These are phyloP conservation scores for Eucalyptus viminalis DNA, from an alignment of 345 rosid species.

Conservation along the genomic window DNA sequence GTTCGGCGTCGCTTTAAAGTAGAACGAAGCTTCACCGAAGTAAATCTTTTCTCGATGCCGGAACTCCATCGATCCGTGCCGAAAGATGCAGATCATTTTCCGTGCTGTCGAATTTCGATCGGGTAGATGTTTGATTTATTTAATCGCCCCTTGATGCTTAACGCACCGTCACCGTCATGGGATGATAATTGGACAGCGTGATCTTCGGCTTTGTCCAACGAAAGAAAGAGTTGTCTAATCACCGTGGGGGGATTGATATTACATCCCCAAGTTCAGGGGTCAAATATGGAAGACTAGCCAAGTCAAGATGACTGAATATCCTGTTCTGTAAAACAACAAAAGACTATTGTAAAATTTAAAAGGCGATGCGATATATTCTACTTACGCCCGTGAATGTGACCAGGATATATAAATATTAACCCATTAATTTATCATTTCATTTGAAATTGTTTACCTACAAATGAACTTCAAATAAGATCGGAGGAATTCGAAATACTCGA, in stretches of 20 bases:
- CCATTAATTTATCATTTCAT: no score
- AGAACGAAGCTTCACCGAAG: neutral
- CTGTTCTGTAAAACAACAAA: neutral
- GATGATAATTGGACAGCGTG: neutral
- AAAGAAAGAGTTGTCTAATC: neutral
- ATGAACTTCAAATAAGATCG: neutral
- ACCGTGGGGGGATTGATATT: neutral
- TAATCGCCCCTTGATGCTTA: neutral
- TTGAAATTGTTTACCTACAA: neutral
- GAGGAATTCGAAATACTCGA: neutral
- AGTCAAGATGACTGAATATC: neutral
- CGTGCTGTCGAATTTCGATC: neutral
- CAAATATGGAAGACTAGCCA: neutral
- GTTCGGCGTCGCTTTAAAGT: neutral
- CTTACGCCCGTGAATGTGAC: no score
- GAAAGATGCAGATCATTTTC: neutral
- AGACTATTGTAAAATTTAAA: neutral
- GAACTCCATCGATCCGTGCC: neutral
- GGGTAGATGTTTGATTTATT: neutral
- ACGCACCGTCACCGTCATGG: neutral
- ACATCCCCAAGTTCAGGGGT: neutral
- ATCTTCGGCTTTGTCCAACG: neutral
- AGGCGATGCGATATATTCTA: neutral
- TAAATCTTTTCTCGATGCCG: neutral
- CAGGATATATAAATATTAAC: no score